Evolutionary conservation across 345 rosid species (phyloP), one percentile per base, ranked within the genome.

Genomic region (Limnanthes douglasii): DNA sequence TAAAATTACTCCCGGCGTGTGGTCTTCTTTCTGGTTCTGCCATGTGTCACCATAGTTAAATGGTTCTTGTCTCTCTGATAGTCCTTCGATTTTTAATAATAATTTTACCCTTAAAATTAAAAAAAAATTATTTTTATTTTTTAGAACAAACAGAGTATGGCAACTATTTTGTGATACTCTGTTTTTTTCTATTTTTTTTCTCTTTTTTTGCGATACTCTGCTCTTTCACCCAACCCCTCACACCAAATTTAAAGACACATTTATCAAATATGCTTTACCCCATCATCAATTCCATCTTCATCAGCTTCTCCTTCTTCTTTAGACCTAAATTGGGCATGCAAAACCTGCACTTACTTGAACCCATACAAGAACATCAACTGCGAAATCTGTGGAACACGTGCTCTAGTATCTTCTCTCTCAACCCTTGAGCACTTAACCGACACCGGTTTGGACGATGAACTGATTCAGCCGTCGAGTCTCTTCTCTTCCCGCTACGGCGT

Each of bases 291-390:
- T 26, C 14, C 65, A 1, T 32, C 67, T 26, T 6, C 45, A 15
- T 15, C 55, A 25, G 3, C 8, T 32, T 30, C 46, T 33, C 31
- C 6, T 2, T 26, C 30, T 2, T 34, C 62, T 0, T 1, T 20
- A 20, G 53, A 57, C 45, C 49, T 72, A 3, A 66, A 60, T 21
- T 90, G 98, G 96, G 32, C 93, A 0, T 90, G 98, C 71, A 84
- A 77, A 50, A 78, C 78, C 11, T 90, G 98, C 63, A 84, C 98
- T 44, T 84, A 77, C 53, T 45, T 77, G 44, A 90, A 90, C 66
- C 61, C 74, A 3, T 80, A 70, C 59, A 75, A 62, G 58, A 80
- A 64, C 53, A 34, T 59, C 18, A 40, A 21, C 56, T 90, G 98
- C 53, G 82, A 70, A 13, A 51, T 80, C 27, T 90, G 96, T 22